Percentiles rank a stretch among this genome's conserved stretches.
Evolutionary conservation across 805 yeast species (phyloP).

Genomic region (Cyberlindnera meyerae): DNA sequence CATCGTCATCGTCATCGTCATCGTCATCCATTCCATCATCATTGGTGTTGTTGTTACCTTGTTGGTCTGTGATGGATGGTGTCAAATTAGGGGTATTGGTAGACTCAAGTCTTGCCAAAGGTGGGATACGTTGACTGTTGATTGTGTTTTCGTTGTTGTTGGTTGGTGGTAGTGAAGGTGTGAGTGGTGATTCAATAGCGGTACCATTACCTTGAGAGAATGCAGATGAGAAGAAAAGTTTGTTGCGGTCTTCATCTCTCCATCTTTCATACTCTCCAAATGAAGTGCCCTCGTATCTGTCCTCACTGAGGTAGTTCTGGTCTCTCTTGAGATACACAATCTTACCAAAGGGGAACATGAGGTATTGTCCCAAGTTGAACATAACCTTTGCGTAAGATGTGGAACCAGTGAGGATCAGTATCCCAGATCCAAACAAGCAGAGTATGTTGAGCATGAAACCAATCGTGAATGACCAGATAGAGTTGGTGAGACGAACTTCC

Average conservation of each 20-base stretch:
- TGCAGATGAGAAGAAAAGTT: slow-evolving; percentile 58
- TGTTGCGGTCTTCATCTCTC: slow-evolving; percentile 73
- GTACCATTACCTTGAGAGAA: slow-evolving; percentile 4
- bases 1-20: slow-evolving; percentile 20
- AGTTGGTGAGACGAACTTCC: slow-evolving; percentile 63
- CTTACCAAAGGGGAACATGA: slow-evolving; percentile 85
- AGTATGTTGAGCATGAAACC: slow-evolving; percentile 59
- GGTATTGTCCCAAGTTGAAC: slow-evolving; percentile 60
- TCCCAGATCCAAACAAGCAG: slow-evolving; percentile 44
- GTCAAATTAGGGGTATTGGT: no score
- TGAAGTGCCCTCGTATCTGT: slow-evolving; percentile 82
- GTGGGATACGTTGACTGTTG: slow-evolving; percentile 7
- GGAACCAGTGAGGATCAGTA: slow-evolving; percentile 40
- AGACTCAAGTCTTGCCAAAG: slow-evolving; percentile 5
- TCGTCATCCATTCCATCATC: slow-evolving; percentile 4
- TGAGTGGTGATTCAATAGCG: slow-evolving; percentile 4
- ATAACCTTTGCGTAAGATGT: slow-evolving; percentile 59
- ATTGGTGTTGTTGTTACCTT: neutral
- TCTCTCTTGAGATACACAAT: slow-evolving; percentile 75
- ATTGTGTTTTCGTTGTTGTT: slow-evolving; percentile 6
- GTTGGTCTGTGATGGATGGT: neutral
- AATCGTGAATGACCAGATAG: slow-evolving; percentile 66
- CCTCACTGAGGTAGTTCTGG: slow-evolving; percentile 78
- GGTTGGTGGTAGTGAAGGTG: slow-evolving; percentile 9
- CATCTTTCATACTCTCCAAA: slow-evolving; percentile 82